Evolutionary conservation across 1,284 basidiomycete species (phyloP).

Genomic region (Spongiforma sp.): DNA sequence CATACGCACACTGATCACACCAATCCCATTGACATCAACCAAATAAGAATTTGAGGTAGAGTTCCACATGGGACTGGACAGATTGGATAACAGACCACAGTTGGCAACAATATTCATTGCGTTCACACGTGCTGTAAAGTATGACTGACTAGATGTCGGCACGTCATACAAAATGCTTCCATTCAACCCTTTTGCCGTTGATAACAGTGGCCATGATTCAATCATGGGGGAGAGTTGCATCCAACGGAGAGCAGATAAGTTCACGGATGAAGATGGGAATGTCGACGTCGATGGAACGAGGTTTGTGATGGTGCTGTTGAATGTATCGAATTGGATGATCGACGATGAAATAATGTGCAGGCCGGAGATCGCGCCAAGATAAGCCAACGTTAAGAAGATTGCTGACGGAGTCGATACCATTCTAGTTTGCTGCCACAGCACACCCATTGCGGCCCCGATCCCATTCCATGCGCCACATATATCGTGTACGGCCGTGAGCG

Average conservation of each 20-base stretch:
- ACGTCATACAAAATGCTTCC: conserved; percentile 20
- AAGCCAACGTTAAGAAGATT: conserved; percentile 6
- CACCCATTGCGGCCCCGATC: conserved; percentile 16
- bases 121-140: conserved; percentile 14
- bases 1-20: too few species aligned
- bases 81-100: conserved; percentile 16
- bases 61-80: neutral
- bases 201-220: conserved; percentile 2
- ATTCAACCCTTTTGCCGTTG: conserved; percentile 15
- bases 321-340: conserved; percentile 24
- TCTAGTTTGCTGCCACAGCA: conserved; percentile 24
- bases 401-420: neutral
- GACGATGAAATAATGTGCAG: conserved; percentile 29
- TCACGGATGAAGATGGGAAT: conserved; percentile 7
- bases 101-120: conserved; percentile 12
- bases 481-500: conserved; percentile 24
- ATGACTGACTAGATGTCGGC: neutral
- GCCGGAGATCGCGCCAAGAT: conserved; percentile 14
- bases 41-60: neutral
- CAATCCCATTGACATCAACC: conserved; percentile 10
- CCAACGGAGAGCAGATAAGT: conserved; percentile 14
- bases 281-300: conserved; percentile 4
- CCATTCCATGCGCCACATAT: conserved; percentile 24
- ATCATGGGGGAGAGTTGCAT: neutral
- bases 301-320: conserved; percentile 1